Evolutionary conservation across 768 basidiomycete genomes (phyloP), one percentile per base, ranked within the genome.

Genomic region (Boletus insuetus): DNA sequence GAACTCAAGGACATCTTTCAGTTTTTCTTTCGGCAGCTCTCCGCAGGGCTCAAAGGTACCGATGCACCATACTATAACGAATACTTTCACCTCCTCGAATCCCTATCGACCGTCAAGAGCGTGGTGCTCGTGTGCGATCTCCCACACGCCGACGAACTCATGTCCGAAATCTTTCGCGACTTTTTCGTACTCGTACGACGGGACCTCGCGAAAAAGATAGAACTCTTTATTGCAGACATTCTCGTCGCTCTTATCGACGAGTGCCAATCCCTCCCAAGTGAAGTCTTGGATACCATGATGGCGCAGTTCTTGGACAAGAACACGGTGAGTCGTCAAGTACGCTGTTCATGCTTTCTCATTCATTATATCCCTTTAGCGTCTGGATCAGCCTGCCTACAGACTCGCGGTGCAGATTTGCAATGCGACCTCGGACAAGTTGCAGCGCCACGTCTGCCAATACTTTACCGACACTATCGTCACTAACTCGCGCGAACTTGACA

Each of bases 1-100:
- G 91, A 98, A 69, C 83, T 98, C 35, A 81, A 91, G 77, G 94
- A 97, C 71, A 95, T 98, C 68, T 99, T 99, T 73, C 85, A 94
- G 63, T 98, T 99, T 79, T 92, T 98, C 81, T 86, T 94, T 68
- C 78, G 84, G 35, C 96, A 97, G 69, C 85, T 99, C 53, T 75
- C 79, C 3, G 78, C 77, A 2, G 87, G 86, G 1, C 83, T 94
- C 64, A 87, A 86, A 59, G 83, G 86, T 38, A 75, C 85, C 0
- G 91, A 95, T 53, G 80, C 87, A 0, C 82, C 91, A 0, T 96
- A 94, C 66, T 96, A 93, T 69, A 84, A 86, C 53, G 88, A 98
- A 71, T 98, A 97, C 72, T 96, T 87, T 64, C 93, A 94, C 66
- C 81, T 98, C n/a, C 81, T 98, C 29, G 94, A 98, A 64, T 92